Conservation (phyloP, 1,284 basidiomycete genomes). For the Ganoderma multipileum region DNA sequence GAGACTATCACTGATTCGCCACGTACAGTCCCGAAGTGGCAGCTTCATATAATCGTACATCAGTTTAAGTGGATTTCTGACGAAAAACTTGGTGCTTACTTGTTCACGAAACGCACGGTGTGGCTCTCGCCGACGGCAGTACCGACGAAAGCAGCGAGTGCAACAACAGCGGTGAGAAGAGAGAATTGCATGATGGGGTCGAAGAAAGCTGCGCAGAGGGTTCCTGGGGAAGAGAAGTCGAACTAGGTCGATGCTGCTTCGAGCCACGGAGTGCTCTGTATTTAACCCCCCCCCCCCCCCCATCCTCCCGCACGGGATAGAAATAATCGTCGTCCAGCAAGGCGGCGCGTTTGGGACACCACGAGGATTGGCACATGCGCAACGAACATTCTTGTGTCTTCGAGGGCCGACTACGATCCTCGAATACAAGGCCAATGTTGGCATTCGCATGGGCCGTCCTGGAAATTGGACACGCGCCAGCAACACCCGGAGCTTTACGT, state of each 20-base stretch:
- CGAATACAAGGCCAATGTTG: background rate
- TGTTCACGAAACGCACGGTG: constrained; percentile 46
- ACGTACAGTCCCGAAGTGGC: constrained; percentile 45
- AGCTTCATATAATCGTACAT: constrained; percentile 32
- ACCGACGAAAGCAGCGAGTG: constrained; percentile 34
- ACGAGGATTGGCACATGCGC: background rate
- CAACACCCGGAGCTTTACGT: background rate
- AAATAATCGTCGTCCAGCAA: background rate
- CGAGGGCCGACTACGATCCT: no score
- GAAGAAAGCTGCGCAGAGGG: background rate
- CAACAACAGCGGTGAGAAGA: constrained; percentile 37
- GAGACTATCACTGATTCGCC: background rate
- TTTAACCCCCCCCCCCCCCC: background rate
- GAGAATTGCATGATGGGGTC: constrained; percentile 39
- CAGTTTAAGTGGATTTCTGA: background rate
- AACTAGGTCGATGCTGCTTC: background rate
- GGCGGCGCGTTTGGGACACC: background rate
- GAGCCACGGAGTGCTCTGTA: no score
- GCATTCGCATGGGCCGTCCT: background rate
- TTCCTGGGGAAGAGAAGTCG: background rate
- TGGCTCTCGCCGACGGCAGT: constrained; percentile 45
- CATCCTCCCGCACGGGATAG: background rate
- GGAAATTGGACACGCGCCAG: background rate
- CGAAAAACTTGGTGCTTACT: constrained; percentile 34
- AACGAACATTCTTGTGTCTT: no score